Evolutionary conservation across 2,329 filamentous ascomycete species (phyloP).

Genomic region (Hymenoscyphus albidus): DNA sequence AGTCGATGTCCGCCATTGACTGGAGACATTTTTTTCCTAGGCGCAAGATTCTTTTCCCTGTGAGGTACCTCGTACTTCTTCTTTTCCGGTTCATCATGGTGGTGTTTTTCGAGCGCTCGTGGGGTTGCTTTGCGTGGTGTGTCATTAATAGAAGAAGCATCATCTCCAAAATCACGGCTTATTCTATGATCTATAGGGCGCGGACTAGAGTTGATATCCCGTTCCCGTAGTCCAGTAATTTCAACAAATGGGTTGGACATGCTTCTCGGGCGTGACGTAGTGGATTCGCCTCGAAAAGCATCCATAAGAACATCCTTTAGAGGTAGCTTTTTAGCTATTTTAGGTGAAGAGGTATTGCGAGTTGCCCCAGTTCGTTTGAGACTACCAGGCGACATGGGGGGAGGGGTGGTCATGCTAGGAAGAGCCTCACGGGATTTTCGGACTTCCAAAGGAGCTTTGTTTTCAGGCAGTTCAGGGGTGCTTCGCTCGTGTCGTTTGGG

Average conservation of each 20-base stretch:
- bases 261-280: constrained; percentile 24
- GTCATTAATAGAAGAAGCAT: constrained; percentile 12
- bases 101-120: not conserved
- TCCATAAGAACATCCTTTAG: constrained; percentile 57
- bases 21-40: constrained; percentile 21
- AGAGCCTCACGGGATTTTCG: constrained; percentile 28
- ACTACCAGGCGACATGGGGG: constrained; percentile 34
- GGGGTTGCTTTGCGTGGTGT: constrained; percentile 13
- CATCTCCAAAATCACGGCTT: constrained; percentile 12
- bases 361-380: constrained; percentile 56
- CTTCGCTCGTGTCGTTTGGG: constrained; percentile 17
- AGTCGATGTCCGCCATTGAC: constrained; percentile 29
- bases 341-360: constrained; percentile 48
- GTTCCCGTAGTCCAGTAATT: constrained; percentile 24
- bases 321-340: constrained; percentile 45
- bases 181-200: constrained; percentile 12
- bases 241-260: constrained; percentile 25
- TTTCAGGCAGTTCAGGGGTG: constrained; percentile 27
- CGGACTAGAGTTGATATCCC: constrained; percentile 18
- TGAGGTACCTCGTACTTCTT: constrained; percentile 16
- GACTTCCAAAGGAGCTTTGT: constrained; percentile 28
- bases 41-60: constrained; percentile 16
- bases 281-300: constrained; percentile 60
- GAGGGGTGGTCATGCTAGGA: constrained; percentile 26
- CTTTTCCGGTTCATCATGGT: constrained; percentile 9